Evolutionary conservation across 2,329 filamentous ascomycete genomes (phyloP).

Genomic region (Rhytidhysteron rufulum): DNA sequence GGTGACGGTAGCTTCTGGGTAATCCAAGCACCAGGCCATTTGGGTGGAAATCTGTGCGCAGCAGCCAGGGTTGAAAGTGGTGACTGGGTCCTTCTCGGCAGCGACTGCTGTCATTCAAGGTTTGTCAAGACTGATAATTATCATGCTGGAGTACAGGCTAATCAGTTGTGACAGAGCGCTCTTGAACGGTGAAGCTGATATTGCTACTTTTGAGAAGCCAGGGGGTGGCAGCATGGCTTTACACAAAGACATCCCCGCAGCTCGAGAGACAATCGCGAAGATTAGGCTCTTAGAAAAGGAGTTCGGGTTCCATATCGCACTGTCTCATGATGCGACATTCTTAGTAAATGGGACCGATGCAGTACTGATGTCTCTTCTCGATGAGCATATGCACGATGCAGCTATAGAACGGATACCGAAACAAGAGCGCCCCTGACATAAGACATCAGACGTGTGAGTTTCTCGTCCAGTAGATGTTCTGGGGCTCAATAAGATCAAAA

Average conservation of each 20-base stretch:
- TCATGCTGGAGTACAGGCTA: conserved; percentile 2
- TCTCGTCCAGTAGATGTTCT: no score
- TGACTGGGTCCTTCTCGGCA: conserved; percentile 29
- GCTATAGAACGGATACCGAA: conserved; percentile 17
- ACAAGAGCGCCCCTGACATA: conserved; percentile 12
- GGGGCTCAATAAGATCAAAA: no score
- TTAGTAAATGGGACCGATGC: conserved; percentile 19
- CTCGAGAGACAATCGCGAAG: conserved; percentile 22
- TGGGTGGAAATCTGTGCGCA: conserved; percentile 37
- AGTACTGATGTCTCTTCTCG: conserved; percentile 27
- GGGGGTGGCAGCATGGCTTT: conserved; percentile 19
- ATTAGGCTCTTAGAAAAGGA: conserved; percentile 21
- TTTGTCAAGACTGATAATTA: no score
- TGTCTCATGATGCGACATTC: conserved; percentile 29
- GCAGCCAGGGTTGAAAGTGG: conserved; percentile 20
- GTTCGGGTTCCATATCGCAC: conserved; percentile 21
- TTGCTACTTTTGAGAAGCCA: conserved; percentile 24
- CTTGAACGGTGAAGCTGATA: conserved; percentile 23
- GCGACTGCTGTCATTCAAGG: conserved; percentile 33
- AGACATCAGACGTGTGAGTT: no score
- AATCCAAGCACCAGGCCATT: conserved; percentile 35
- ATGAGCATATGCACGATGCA: conserved; percentile 20
- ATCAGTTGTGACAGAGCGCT: conserved; percentile 14
- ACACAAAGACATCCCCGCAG: conserved; percentile 22
- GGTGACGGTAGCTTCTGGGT: conserved; percentile 39